Evolutionary conservation across 805 yeast genomes (phyloP), one percentile per base, ranked within the genome.

Genomic region (Ogataea populi-albae): DNA sequence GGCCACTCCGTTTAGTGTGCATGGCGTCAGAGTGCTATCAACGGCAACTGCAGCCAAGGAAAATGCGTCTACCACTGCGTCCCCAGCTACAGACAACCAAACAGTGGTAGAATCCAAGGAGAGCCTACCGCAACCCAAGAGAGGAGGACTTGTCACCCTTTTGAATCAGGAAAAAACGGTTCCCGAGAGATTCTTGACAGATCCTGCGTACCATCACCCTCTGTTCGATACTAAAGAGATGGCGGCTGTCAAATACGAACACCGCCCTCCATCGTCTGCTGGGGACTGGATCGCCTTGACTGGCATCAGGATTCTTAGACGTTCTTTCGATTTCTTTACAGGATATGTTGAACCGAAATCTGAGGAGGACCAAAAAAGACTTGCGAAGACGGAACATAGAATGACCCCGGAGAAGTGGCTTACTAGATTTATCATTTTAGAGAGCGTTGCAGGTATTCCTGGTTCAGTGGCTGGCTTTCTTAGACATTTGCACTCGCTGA

Each of bases 391-490:
- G 32, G 49, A 72, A 32, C 71, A 66, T 43, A 64, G 64, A 34
- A 76, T 81, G 84, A 75, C 81, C 4, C 73, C 72, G 17, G 66
- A 64, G 35, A 75, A 77, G 50, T 82, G 88, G 88, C 48, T 82
- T 39, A 72, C 77, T 5, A 57, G 83, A 35, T 60, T 73, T 38
- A 73, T 82, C 24, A 79, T 82, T 48, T 66, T 81, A 46, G 89
- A 81, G 56, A 71, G 79, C 41, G 69, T 82, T 37, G 89, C 89
- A 4, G 88, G 86, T 6, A 85, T 81, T n/a, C 89, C 89, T 1
- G 88, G 89, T 8, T 74, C 79, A 68, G 83, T 78, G 30, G 89
- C 85, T 3, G 82, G 83, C 1, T 81, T 80, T 59, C 57, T 82
- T 27, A 70, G 88, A 38, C 88, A 82, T 53, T 65, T 81, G 49